Conservation (phyloP, 108 stramenopile species). For the Craspedostauros australis region DNA sequence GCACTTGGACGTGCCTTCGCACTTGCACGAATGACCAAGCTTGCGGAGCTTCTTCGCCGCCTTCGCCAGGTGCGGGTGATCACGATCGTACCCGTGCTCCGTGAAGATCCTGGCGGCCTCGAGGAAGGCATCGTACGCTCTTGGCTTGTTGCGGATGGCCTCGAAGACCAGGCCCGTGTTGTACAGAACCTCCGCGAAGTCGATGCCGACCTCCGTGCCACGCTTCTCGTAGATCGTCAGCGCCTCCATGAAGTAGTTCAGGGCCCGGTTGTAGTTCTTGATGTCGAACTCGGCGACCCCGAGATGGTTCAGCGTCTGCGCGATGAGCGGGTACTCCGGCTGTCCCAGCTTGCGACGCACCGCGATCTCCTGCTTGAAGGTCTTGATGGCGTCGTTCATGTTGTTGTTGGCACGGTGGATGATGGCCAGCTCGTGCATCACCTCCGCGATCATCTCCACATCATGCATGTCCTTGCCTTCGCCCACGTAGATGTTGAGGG, state of each 20-base stretch:
- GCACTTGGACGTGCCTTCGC: too few relatives aligned
- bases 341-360: constrained; percentile 45
- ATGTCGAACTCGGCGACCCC: constrained; percentile 43
- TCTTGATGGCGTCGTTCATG: constrained; percentile 34
- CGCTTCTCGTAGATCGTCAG: constrained; percentile 36
- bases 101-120: constrained; percentile 43
- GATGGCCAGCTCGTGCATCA: constrained; percentile 56
- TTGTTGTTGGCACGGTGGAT: constrained; percentile 31
- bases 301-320: constrained; percentile 38
- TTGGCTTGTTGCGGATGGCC: constrained; percentile 25
- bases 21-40: constrained; percentile 5
- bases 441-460: constrained; percentile 53
- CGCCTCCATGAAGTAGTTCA: constrained; percentile 53
- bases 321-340: constrained; percentile 37
- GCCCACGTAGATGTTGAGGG: constrained; percentile 44
- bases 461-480: constrained; percentile 47
- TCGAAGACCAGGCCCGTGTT: constrained; percentile 50
- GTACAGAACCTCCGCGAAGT: constrained; percentile 42
- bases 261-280: constrained; percentile 36
- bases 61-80: constrained; percentile 32
- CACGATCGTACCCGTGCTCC: constrained; percentile 27
- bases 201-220: constrained; percentile 14
- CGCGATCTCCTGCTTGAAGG: constrained; percentile 48
- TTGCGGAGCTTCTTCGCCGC: constrained; percentile 23
- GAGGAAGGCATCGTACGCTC: constrained; percentile 35